Evolutionary conservation across 148 eudicot genomes (phyloP).

Genomic region (Rhododendron kiyosumense): DNA sequence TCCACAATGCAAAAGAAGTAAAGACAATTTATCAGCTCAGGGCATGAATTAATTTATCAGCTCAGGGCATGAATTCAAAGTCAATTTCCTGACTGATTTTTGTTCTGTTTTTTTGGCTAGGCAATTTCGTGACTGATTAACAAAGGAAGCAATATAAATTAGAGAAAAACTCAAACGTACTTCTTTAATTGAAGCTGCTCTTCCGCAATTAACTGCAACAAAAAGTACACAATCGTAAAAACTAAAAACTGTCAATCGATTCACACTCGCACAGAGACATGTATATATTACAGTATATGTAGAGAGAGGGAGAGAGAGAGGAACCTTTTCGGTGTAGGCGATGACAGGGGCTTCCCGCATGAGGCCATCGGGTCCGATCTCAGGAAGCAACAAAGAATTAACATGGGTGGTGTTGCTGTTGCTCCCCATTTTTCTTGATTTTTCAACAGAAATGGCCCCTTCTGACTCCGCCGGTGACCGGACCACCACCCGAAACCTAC

Average conservation of each 20-base stretch:
- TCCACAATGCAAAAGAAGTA: background rate
- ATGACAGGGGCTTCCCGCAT: conserved; percentile 70
- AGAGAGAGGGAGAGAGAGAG: conserved; percentile 3
- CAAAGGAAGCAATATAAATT: background rate
- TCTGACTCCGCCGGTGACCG: conserved; percentile 12
- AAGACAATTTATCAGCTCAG: background rate
- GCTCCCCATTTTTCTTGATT: conserved; percentile 27
- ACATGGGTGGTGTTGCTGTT: conserved; percentile 6
- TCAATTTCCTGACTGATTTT: background rate
- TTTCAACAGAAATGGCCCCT: background rate
- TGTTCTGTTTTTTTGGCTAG: background rate
- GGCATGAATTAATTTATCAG: background rate
- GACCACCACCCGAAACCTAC: background rate
- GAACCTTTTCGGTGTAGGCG: conserved; percentile 84
- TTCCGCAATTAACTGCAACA: conserved; percentile 55
- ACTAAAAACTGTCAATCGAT: background rate
- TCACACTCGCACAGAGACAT: background rate
- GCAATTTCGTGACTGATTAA: background rate
- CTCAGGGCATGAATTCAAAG: background rate
- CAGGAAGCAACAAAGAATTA: conserved; percentile 32
- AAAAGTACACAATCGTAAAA: conserved; percentile 1
- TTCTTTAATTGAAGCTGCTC: conserved; percentile 67
- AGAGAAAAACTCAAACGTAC: conserved; percentile 31
- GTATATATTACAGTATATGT: background rate
- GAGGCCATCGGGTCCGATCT: conserved; percentile 86